Evolutionary conservation across 129 eudicot species (phyloP), one percentile per base, ranked within the genome.

Genomic region (Centrapalus pauciflorus): DNA sequence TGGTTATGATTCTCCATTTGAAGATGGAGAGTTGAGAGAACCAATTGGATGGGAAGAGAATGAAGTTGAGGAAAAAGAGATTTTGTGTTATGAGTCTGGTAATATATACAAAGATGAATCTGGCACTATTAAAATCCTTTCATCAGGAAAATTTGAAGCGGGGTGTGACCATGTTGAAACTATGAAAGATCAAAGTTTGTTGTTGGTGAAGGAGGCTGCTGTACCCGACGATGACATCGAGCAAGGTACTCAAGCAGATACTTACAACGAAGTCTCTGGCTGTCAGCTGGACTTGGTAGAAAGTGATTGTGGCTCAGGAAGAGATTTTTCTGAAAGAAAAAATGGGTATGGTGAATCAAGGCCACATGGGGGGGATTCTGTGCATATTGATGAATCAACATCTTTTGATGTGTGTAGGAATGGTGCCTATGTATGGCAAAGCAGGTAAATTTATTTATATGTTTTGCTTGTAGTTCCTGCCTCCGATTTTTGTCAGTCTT

Each of bases 1-100:
- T n/a, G 95, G 79, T 77, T 87, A 87, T 71, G 96, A 90, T 63
- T 90, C 97, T 78, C 84, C 89, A 11, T 82, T 78, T 70, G 96
- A 87, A 72, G 97, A 90, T 66, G 90, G 93, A 37, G 97, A 90
- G 51, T 71, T 90, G 61, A 83, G 96, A 64, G 87, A 84, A 48
- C 78, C 89, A n/a, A 56, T 71, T 37, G 66, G 69, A 35, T 82
- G 80, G 83, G 91, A 80, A 67, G 89, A 72, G 7, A 80, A 77
- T 52, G 83, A 79, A 11, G 12, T 72, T 37, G 82, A 76, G 67
- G 79, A 79, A 60, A 64, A 51, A 65, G 89, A 82, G 56, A 73
- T 69, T 52, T 80, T 81, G 32, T 79, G 73, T 72, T 80, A 76
- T 66, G 89, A 78, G 52, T 82, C 87, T 66, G 87, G 74, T 71